A percentile compares a stretch with the other conserved stretches of the same genome.
Conservation (phyloP, 2,329 filamentous ascomycete genomes). For the Aspergillus quadrilineatus region DNA sequence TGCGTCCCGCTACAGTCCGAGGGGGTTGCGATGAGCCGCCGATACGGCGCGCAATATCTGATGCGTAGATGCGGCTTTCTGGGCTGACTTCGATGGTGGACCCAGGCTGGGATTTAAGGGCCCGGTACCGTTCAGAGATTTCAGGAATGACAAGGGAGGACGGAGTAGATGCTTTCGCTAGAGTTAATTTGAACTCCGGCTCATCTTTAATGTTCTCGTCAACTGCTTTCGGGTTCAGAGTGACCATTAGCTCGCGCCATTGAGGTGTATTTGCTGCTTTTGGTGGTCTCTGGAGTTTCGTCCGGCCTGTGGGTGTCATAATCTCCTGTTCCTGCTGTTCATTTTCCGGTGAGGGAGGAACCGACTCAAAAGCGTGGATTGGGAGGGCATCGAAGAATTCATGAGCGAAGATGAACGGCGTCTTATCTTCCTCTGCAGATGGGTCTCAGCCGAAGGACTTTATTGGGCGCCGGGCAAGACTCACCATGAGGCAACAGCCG, state of each 20-base stretch:
- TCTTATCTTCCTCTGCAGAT: constrained; percentile 60
- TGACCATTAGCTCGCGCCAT: constrained; percentile 82
- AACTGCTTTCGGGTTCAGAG: constrained; percentile 61
- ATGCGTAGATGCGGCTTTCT: constrained; percentile 75
- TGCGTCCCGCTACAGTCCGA: constrained; percentile 19
- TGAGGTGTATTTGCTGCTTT: constrained; percentile 52
- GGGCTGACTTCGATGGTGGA: constrained; percentile 88
- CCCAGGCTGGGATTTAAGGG: constrained; percentile 64
- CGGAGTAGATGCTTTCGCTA: constrained; percentile 72
- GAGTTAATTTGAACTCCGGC: constrained; percentile 84
- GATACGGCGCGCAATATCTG: constrained; percentile 80
- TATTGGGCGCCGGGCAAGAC: constrained; percentile 14
- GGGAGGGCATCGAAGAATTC: constrained; percentile 98
- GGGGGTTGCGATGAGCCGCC: constrained; percentile 59
- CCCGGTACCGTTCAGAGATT: constrained; percentile 73
- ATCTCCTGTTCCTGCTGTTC: constrained; percentile 52
- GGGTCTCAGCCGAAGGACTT: background rate
- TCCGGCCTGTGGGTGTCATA: constrained; percentile 49
- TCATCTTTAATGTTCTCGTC: constrained; percentile 50
- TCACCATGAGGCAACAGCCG: constrained; percentile 72
- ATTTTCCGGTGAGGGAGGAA: constrained; percentile 52
- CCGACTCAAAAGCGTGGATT: constrained; percentile 89
- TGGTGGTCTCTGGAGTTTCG: constrained; percentile 44
- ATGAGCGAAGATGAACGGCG: constrained; percentile 91
- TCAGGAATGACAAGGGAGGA: constrained; percentile 84